These are phyloP conservation scores for Maudiozyma bulderi DNA, from an alignment of 805 yeast genomes.

Conservation along the genomic window DNA sequence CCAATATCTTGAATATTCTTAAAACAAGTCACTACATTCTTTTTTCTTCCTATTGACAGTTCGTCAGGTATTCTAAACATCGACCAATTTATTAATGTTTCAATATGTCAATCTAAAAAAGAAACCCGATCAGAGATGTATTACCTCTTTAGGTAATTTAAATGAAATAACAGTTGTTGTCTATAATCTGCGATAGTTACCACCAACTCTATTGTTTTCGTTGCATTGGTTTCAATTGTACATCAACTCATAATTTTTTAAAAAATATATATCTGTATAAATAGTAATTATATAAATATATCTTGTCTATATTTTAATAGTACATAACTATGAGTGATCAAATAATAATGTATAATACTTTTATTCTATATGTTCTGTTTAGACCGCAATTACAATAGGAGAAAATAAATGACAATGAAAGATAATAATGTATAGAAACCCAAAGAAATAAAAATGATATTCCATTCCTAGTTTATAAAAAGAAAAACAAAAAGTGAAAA, in stretches of 20 bases:
- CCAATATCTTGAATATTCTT: too few species aligned
- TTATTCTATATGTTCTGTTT: background rate
- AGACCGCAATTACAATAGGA: background rate
- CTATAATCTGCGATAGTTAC: too few species aligned
- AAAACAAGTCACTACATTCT: too few species aligned
- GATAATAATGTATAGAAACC: background rate
- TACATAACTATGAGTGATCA: background rate
- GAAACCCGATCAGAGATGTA: too few species aligned
- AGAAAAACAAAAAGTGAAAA: background rate
- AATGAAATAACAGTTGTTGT: too few species aligned
- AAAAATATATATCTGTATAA: background rate
- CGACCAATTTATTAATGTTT: too few species aligned
- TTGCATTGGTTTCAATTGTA: conserved; percentile 1
- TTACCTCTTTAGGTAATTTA: too few species aligned
- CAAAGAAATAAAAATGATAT: background rate
- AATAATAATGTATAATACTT: too few species aligned
- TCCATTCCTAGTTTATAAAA: background rate
- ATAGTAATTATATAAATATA: background rate
- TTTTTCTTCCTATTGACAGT: too few species aligned
- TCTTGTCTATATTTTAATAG: background rate
- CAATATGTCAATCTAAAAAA: too few species aligned
- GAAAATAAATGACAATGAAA: background rate
- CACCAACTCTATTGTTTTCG: conserved; percentile 40
- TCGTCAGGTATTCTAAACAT: too few species aligned
- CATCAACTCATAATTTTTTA: background rate